These are phyloP conservation scores for Mycena olivaceomarginata DNA, from an alignment of 768 basidiomycete species.

Conservation along the genomic window DNA sequence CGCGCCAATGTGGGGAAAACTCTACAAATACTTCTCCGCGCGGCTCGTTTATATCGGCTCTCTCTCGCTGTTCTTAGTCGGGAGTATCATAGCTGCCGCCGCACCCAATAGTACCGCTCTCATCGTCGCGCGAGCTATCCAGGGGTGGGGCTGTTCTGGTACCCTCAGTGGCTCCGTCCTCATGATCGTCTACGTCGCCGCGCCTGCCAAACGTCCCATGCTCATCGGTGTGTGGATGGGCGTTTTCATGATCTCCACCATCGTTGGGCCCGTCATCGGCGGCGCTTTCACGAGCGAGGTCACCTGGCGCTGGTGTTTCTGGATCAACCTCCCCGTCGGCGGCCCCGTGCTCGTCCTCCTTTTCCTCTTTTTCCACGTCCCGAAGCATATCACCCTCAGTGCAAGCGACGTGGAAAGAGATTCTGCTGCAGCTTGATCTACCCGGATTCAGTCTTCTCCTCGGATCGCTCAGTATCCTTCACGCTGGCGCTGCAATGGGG, in stretches of 20 bases:
- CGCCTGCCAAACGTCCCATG: slow-evolving; percentile 15
- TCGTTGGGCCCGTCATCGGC: slow-evolving; percentile 7
- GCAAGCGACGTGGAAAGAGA: slow-evolving; percentile 14
- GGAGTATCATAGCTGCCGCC: slow-evolving; percentile 6
- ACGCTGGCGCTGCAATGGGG: slow-evolving; percentile 22
- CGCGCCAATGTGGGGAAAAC: slow-evolving; percentile 15
- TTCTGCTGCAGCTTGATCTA: slow-evolving; percentile 19
- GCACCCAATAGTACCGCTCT: slow-evolving; percentile 7
- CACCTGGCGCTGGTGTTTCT: slow-evolving; percentile 22
- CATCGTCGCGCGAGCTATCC: slow-evolving; percentile 4
- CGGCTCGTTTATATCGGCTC: slow-evolving; percentile 6
- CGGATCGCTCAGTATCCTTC: slow-evolving; percentile 8
- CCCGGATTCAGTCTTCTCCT: slow-evolving; percentile 15
- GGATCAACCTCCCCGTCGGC: slow-evolving; percentile 18
- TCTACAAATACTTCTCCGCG: slow-evolving; percentile 11
- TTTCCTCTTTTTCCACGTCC: slow-evolving; percentile 7
- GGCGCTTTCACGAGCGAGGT: slow-evolving; percentile 18
- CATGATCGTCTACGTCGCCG: slow-evolving; percentile 6
- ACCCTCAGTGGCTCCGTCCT: slow-evolving; percentile 12
- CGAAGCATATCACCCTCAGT: slow-evolving; percentile 5
- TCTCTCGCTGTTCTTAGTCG: slow-evolving; percentile 5
- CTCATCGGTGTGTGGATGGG: slow-evolving; percentile 14
- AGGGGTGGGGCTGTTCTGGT: slow-evolving; percentile 14
- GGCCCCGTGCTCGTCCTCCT: slow-evolving; percentile 1
- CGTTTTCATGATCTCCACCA: slow-evolving; percentile 14